A percentile compares a stretch with the other conserved stretches of the same genome.
Conservation (phyloP, 306 rosid genomes). For the Rosa chinensis region DNA sequence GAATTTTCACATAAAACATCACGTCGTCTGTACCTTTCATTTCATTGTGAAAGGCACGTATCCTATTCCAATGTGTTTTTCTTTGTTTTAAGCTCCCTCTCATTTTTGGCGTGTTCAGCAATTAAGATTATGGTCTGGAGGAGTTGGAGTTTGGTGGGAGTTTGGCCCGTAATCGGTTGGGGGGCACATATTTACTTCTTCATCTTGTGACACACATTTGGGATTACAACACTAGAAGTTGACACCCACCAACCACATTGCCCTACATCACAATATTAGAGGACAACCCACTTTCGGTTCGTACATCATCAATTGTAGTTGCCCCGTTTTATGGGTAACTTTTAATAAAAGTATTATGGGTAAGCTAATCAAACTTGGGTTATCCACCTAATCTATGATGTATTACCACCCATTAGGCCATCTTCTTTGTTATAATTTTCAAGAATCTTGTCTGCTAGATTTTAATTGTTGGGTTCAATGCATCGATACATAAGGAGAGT, state of each 20-base stretch:
- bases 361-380: background rate
- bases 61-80: background rate
- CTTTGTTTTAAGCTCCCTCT: conserved; percentile 2
- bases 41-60: background rate
- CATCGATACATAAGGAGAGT: too few relatives aligned
- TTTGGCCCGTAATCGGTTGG: conserved; percentile 44
- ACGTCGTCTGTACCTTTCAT: conserved; percentile 24
- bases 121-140: conserved; percentile 1
- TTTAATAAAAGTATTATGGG: background rate
- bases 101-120: conserved; percentile 13
- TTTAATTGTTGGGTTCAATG: background rate
- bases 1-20: conserved; percentile 22
- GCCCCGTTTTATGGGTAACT: background rate
- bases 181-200: background rate
- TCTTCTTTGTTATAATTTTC: too few relatives aligned
- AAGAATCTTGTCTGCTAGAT: too few relatives aligned
- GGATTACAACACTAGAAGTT: background rate
- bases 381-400: background rate
- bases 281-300: background rate
- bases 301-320: background rate
- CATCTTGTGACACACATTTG: background rate
- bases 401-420: too few relatives aligned
- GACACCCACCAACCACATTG: background rate
- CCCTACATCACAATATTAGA: background rate
- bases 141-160: conserved; percentile 63